Conservation (phyloP, 192 early-diverging fungal species). For the Pilaira anomala region DNA sequence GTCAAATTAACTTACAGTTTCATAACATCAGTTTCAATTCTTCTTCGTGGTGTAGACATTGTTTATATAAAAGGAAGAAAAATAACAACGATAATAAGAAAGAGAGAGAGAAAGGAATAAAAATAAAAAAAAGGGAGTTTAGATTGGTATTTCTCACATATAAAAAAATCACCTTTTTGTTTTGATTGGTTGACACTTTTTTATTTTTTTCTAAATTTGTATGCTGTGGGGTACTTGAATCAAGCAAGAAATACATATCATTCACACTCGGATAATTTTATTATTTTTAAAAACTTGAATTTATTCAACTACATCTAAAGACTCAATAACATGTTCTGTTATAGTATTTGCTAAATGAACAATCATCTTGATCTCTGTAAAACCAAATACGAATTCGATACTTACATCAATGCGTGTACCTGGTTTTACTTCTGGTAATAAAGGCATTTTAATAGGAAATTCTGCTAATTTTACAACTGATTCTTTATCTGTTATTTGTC, state of each 20-base stretch:
- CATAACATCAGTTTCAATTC: slow-evolving; percentile 99
- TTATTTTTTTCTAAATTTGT: too few relatives aligned
- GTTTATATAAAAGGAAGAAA: slow-evolving; percentile 13
- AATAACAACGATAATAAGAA: not conserved
- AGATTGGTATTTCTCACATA: not conserved
- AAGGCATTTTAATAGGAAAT: slow-evolving; percentile 7
- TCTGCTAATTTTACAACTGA: slow-evolving; percentile 6
- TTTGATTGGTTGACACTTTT: not conserved
- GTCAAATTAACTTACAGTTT: slow-evolving; percentile 93
- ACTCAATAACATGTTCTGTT: slow-evolving; percentile 8
- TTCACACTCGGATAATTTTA: too few relatives aligned
- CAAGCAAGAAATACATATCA: too few relatives aligned
- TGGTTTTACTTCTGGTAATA: not conserved
- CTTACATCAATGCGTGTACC: slow-evolving; percentile 38
- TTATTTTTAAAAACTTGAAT: too few relatives aligned
- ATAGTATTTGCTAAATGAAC: slow-evolving; percentile 11
- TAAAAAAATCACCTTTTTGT: not conserved
- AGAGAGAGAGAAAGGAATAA: not conserved
- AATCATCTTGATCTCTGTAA: slow-evolving; percentile 27
- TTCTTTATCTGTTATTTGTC: not conserved
- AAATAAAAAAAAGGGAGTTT: not conserved
- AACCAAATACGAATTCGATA: slow-evolving; percentile 26
- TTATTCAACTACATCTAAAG: not conserved
- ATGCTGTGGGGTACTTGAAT: too few relatives aligned
- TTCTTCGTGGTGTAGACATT: slow-evolving; percentile 88